Base-by-base conservation (phyloP, 2,329 filamentous ascomycete species). In the Westerdykella sp. region DNA sequence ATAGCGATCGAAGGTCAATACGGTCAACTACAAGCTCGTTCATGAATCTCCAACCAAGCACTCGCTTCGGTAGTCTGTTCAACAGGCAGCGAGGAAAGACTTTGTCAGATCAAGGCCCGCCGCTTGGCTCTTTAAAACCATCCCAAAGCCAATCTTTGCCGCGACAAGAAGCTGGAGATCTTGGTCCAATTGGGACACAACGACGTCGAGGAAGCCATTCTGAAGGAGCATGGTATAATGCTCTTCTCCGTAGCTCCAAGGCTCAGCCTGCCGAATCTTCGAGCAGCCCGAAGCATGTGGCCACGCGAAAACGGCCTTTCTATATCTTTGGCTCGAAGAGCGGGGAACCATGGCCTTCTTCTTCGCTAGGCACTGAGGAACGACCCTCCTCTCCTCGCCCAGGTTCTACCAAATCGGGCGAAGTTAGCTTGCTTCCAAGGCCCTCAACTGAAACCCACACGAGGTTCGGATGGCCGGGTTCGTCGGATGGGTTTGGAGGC, bases 121-220 rank as follows among this genome's bases (percentile, higher is more conserved):
- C 77, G 1, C 66, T 89, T 6, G 87, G 87, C 1, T 81, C 77
- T 15, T 69, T 90, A 12, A 87, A 86, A 57, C 69, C 78, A 23
- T 77, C 79, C 0, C 85, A 91, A 60, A 89, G 85, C 55, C 85
- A 87, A 58, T 91, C 87, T 0, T 80, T 93, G 51, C 87, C 87
- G 5, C 71, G 78, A 30, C 74, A 80, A 34, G 73, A 74, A 22
- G 63, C 63, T 38, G 65, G 50, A 5, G 57, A 57, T 7, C 60
- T 73, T 34, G 76, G 79, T 50, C 67, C 73, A 4, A 70, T 71
- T 35, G 72, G 71, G 9, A 65, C 68, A 18, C 70, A 73, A 43
- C 71, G 73, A 42, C 72, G 80, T 18, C 47, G 85, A 78, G 53
- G 84, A 76, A 57, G 69, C 59, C 49, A 67, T 68, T 62, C 73